phyloP scores from a whole-genome alignment of 768 basidiomycete species.

The Gyrodon lividus region DNA sequence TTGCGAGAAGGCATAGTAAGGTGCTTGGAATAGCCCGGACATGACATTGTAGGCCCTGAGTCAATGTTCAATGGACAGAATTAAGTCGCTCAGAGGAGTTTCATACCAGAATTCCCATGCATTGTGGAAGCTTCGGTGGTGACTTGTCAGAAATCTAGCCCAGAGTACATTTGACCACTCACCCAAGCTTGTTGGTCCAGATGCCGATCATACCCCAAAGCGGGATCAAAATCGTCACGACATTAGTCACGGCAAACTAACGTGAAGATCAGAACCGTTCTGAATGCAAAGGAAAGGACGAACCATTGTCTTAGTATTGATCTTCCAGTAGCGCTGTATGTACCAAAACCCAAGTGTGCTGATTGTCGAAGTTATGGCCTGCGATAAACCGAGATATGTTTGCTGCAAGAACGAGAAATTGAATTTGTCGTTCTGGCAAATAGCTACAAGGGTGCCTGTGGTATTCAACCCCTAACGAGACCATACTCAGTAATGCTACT shows the following conservation, averaged over 20 bases:
- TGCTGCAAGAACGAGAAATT: conserved; percentile 78
- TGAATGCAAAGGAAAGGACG: conserved; percentile 1
- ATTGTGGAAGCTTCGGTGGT: conserved; percentile 60
- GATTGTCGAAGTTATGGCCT: conserved; percentile 71
- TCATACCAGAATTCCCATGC: conserved; percentile 83
- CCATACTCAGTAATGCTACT: background rate
- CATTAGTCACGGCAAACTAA: conserved; percentile 75
- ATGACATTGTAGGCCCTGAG: conserved; percentile 75
- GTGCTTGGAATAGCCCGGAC: conserved; percentile 81
- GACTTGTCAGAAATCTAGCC: conserved; percentile 1
- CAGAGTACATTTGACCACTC: conserved; percentile 14
- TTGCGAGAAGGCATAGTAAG: conserved; percentile 84
- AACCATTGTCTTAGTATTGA: conserved; percentile 81
- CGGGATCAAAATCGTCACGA: conserved; percentile 74
- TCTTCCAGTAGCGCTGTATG: conserved; percentile 75
- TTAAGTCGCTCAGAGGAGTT: background rate
- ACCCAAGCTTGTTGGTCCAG: conserved; percentile 77
- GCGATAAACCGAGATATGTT: conserved; percentile 74
- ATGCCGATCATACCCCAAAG: conserved; percentile 87
- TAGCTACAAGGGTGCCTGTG: conserved; percentile 68
- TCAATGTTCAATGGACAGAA: background rate
- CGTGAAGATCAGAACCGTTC: background rate
- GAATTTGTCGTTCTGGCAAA: conserved; percentile 82
- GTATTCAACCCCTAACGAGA: conserved; percentile 69
- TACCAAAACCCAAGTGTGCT: conserved; percentile 83